A percentile compares a stretch with the other conserved stretches of the same genome.
Evolutionary conservation across 2,329 filamentous ascomycete species (phyloP).

Genomic region (Colletotrichum ledebouriae): DNA sequence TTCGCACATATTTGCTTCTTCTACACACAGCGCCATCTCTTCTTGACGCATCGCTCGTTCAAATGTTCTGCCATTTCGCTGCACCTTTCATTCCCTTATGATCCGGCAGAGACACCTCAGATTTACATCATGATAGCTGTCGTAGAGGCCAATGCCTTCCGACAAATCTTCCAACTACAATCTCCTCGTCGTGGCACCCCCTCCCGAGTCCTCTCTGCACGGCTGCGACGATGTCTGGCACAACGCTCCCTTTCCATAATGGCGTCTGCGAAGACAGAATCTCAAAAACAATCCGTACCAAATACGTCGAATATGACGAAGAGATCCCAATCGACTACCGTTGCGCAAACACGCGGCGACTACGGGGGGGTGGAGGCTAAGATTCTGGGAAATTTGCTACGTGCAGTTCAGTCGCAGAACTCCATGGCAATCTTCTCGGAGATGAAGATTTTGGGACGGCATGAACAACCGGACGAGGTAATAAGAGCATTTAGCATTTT

Average conservation of each 20-base stretch:
- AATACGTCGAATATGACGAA: background rate
- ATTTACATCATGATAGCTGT: conserved; percentile 37
- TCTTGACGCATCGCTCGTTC: background rate
- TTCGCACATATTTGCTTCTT: conserved; percentile 10
- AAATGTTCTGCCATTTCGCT: background rate
- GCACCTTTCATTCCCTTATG: conserved; percentile 14
- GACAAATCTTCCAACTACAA: conserved; percentile 43
- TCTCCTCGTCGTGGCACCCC: conserved; percentile 46
- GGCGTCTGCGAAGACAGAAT: background rate
- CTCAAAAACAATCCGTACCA: background rate
- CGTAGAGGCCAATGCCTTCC: conserved; percentile 46
- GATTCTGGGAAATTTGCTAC: conserved; percentile 44
- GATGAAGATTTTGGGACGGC: conserved; percentile 48
- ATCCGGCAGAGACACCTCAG: background rate
- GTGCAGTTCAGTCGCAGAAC: conserved; percentile 50
- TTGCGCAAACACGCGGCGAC: background rate
- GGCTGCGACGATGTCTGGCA: conserved; percentile 45
- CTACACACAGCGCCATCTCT: background rate
- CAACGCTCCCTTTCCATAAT: background rate
- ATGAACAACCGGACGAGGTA: conserved; percentile 20
- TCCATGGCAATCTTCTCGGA: conserved; percentile 44
- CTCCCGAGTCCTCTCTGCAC: conserved; percentile 46
- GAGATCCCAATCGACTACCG: background rate
- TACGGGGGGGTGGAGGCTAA: background rate
- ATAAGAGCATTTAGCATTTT: conserved; percentile 50